Conservation (phyloP, 495 filamentous ascomycete species). For the Penicillium dipodomyicola region DNA sequence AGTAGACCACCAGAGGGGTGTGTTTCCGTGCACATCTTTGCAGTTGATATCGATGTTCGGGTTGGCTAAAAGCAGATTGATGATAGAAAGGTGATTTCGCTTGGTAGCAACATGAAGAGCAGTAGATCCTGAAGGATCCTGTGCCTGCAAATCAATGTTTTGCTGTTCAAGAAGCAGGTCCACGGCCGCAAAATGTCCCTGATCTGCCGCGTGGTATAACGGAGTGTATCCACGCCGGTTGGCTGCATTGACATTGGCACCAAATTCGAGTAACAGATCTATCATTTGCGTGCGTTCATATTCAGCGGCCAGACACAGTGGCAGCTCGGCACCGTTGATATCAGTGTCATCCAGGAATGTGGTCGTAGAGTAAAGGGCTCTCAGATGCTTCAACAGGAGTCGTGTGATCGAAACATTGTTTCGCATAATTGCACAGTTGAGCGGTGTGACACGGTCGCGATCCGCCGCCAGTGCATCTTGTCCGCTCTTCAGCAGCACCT, state of each 20-base stretch:
- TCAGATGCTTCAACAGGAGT: not conserved
- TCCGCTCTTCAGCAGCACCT: no score
- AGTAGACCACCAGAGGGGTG: no score
- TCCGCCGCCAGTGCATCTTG: no score
- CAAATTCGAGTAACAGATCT: constrained; percentile 2
- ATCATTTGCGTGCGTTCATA: not conserved
- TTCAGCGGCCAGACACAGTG: not conserved
- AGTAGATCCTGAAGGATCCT: not conserved
- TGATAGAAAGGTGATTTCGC: no score
- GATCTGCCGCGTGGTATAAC: not conserved
- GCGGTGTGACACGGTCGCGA: not conserved
- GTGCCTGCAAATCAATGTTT: constrained; percentile 2
- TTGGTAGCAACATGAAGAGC: no score
- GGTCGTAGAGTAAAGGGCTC: no score
- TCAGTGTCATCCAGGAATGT: no score
- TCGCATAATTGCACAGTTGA: constrained; percentile 8
- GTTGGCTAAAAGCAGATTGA: no score
- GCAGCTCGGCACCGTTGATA: constrained; percentile 1
- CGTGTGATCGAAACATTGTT: constrained; percentile 1
- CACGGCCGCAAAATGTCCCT: not conserved
- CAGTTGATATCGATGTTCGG: no score
- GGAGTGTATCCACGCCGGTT: no score
- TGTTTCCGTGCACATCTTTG: no score
- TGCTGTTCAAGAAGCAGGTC: constrained; percentile 1
- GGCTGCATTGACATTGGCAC: no score